Base-by-base conservation (phyloP, 352 stramenopile genomes). In the Nothophytophthora sp. region DNA sequence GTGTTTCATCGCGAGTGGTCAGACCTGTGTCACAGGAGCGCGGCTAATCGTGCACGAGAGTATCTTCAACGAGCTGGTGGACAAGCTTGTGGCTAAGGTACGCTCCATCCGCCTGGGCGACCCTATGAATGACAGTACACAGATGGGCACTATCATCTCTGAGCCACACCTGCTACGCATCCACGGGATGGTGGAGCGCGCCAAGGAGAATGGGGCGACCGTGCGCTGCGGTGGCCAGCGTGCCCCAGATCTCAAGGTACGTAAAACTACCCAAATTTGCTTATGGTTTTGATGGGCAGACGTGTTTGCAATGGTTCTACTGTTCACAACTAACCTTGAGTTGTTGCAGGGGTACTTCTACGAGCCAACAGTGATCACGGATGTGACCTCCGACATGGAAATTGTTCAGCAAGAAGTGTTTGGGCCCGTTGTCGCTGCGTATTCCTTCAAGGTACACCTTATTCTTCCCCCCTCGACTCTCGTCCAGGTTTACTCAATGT, bases 341-440 rank as follows among this genome's bases (percentile, higher is more conserved):
- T 27, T 54, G 12, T 4, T 50, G 36, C 15, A 76, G 63, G 75
- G 85, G 35, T 90, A 95, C 42, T 99, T 96, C 60, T 98, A 96
- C 71, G 58, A 85, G 48, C 92, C 96, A 3, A 98, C 92, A 1
- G 79, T 99, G 42, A 65, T 99, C 19, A 90, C 67, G 18, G 63
- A 88, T 47, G 64, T 86, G 36, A 70, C 56, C 10, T 50, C 60
- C 27, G 66, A 73, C 49, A 90, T 89, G 74, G 88, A 78, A 38
- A 95, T 97, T 44, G 84, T 85, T 1, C 67, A 80, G 55, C 66
- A 96, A 60, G 89, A 97, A 63, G 77, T 97, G 5, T 97, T 97
- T 50, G 88, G 90, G 1, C 86, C 86, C 16, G 79, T 97, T n/a
- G 74, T 95, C 11, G 48, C 41, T 19, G 62, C 46, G 4, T 80